Percentiles rank a stretch among this genome's conserved stretches.
Conservation (phyloP, 768 basidiomycete species). For the Vararia minispora region DNA sequence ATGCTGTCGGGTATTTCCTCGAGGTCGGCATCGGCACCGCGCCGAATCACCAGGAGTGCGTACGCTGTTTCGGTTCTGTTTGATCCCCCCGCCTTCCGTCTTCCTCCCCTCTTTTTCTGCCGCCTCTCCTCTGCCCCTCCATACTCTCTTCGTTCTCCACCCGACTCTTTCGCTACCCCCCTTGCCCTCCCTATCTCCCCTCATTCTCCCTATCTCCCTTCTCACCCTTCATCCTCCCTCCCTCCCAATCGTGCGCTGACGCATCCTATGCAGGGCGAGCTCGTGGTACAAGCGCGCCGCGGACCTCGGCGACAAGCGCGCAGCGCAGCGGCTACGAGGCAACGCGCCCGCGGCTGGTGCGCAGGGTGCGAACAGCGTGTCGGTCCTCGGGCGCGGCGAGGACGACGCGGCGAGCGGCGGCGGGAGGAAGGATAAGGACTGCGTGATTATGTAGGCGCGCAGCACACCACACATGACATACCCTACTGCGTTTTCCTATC, state of each 20-base stretch:
- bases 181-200: too few species aligned
- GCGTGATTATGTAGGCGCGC: conserved; percentile 63
- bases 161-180: too few species aligned
- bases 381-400: conserved; percentile 46
- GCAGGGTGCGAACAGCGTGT: conserved; percentile 48
- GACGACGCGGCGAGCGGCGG: conserved; percentile 29
- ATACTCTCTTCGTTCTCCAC: too few species aligned
- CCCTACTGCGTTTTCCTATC: too few species aligned
- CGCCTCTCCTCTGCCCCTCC: too few species aligned
- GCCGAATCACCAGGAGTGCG: conserved; percentile 56
- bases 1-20: conserved; percentile 94
- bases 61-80: conserved; percentile 10
- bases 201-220: conserved; percentile 7
- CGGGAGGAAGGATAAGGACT: conserved; percentile 68
- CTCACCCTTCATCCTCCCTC: conserved; percentile 2
- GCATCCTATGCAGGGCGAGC: conserved; percentile 38
- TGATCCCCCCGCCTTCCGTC: too few species aligned
- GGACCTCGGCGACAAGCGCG: conserved; percentile 89
- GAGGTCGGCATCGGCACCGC: conserved; percentile 88
- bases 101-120: background rate
- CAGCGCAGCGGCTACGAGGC: conserved; percentile 68
- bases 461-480: too few species aligned
- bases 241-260: conserved; percentile 1
- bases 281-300: conserved; percentile 85
- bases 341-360: conserved; percentile 42